A percentile compares a stretch with the other conserved stretches of the same genome.
Evolutionary conservation across 768 basidiomycete species (phyloP).

Genomic region (Lactifluus echinatus): DNA sequence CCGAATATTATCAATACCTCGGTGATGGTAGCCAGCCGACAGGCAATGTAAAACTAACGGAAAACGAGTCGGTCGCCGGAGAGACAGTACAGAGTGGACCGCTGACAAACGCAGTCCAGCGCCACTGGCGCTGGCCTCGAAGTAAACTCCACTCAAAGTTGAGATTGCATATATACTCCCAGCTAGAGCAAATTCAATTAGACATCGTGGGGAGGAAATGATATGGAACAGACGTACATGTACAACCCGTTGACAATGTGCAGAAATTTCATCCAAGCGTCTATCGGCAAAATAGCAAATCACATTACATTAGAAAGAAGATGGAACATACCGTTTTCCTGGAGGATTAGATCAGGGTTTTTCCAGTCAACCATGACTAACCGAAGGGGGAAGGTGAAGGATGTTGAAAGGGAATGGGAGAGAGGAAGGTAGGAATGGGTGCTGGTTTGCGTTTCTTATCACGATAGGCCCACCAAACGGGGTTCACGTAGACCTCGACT

Average conservation of each 20-base stretch:
- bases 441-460: too few relatives aligned
- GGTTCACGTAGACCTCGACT: too few relatives aligned
- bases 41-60: slow-evolving; percentile 11
- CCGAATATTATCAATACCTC: slow-evolving; percentile 3
- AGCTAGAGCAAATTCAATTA: not conserved
- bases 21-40: not conserved
- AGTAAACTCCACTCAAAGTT: slow-evolving; percentile 14
- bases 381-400: not conserved
- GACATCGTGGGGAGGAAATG: not conserved
- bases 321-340: not conserved
- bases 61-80: not conserved
- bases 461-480: too few relatives aligned
- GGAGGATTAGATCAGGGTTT: slow-evolving; percentile 1
- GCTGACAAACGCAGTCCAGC: slow-evolving; percentile 14
- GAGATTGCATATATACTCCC: slow-evolving; percentile 15
- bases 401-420: too few relatives aligned
- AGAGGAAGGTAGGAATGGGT: too few relatives aligned
- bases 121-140: slow-evolving; percentile 7
- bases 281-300: not conserved
- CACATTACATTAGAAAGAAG: too few relatives aligned
- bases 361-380: slow-evolving; percentile 17
- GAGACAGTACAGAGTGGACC: not conserved
- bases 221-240: slow-evolving; percentile 2
- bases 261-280: slow-evolving; percentile 9
- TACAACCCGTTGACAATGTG: slow-evolving; percentile 17